Conservation (phyloP, 2,329 filamentous ascomycete species). For the Aspergillaceae sp. region DNA sequence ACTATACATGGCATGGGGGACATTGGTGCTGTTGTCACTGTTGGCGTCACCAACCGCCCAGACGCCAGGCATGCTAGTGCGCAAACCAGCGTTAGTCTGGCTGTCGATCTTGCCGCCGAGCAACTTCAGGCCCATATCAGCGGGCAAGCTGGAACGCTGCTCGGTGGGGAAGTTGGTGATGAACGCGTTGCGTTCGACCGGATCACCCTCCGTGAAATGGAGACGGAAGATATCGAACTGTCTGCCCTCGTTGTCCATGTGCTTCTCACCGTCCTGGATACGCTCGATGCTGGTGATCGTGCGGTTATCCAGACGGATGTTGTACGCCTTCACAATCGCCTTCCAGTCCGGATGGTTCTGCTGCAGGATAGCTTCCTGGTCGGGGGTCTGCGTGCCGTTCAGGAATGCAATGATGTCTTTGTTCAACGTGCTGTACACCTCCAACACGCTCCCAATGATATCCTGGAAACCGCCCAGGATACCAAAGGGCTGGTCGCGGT, state of each 20-base stretch:
- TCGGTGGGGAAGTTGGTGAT: constrained; percentile 42
- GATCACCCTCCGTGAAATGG: constrained; percentile 41
- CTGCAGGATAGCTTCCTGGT: constrained; percentile 32
- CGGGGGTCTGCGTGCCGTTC: constrained; percentile 50
- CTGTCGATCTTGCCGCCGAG: constrained; percentile 35
- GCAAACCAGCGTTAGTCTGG: background rate
- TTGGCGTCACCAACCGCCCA: constrained; percentile 55
- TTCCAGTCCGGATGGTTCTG: constrained; percentile 40
- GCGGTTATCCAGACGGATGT: constrained; percentile 49
- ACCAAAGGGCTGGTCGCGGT: constrained; percentile 50
- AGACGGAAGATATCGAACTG: constrained; percentile 51
- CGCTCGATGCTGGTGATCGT: constrained; percentile 44
- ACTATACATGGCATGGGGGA: constrained; percentile 52
- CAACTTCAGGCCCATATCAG: constrained; percentile 41
- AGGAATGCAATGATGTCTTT: constrained; percentile 49
- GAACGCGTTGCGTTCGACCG: constrained; percentile 44
- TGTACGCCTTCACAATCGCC: constrained; percentile 42
- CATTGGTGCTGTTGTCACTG: constrained; percentile 51
- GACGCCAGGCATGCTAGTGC: constrained; percentile 46
- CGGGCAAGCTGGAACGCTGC: constrained; percentile 43
- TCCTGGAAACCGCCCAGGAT: constrained; percentile 42
- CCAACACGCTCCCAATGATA: constrained; percentile 40
- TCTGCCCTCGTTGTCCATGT: constrained; percentile 20
- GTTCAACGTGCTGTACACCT: constrained; percentile 50
- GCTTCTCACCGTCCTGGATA: constrained; percentile 26